Evolutionary conservation across 768 basidiomycete genomes (phyloP), one percentile per base, ranked within the genome.

Genomic region (Russula vinacea): DNA sequence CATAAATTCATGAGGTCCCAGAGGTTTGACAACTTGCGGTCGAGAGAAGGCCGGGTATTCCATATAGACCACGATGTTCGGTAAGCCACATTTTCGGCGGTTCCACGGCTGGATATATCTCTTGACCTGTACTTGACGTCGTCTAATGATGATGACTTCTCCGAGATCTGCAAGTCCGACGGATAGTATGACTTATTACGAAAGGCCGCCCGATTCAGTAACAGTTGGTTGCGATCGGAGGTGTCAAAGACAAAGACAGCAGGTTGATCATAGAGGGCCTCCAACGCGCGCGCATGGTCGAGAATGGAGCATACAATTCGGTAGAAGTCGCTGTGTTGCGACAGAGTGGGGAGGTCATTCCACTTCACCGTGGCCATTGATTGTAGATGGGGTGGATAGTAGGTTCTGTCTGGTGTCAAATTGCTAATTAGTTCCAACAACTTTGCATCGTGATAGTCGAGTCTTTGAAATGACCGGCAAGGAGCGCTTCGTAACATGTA

Each of bases 161-260:
- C 45, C n/a, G 1, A 47, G n/a, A 47, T 47, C 45, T 47, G 45
- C 22, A 24, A 47, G 22, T 47, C 45, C n/a, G 45, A 47, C 45
- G 45, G 45, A 17, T 47, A 47, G 45, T 47, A 47, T 22, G 45
- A 47, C n/a, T 47, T 47, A 47, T 47, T 47, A n/a, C 45, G 45
- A 22, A 22, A n/a, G 45, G 45, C 45, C 1, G 45, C 45, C n/a
- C 45, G 45, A 0, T 22, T 47, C 45, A 47, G 22, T 22, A 47
- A 22, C 45, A 22, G 22, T 22, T 47, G 45, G 22, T 47, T 47
- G 22, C 45, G 45, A 22, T 47, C n/a, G 22, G 45, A 22, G 45
- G 11, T 22, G 22, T 47, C 22, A 47, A 47, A 47, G 45, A 47
- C 22, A 47, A 47, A 47, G 45, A 47, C n/a, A 22, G 22, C n/a